Percentiles rank a stretch among this genome's conserved stretches.
Evolutionary conservation across 805 yeast genomes (phyloP).

Genomic region (Ogataea corticis): DNA sequence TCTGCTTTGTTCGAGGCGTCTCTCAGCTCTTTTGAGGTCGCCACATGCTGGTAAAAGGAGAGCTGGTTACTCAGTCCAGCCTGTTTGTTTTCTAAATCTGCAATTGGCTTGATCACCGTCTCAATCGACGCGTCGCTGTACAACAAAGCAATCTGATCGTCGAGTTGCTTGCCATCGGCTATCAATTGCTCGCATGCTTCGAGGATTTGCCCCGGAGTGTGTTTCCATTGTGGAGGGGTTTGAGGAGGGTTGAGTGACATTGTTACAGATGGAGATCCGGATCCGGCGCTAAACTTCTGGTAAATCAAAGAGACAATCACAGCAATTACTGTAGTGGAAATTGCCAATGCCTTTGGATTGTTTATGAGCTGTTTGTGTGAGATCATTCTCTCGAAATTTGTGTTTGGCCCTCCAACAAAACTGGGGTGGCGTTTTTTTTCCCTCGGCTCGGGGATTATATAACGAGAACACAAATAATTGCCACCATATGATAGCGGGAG

Average conservation of each 20-base stretch:
- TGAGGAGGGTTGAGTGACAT: conserved; percentile 32
- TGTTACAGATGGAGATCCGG: not conserved
- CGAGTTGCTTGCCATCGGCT: conserved; percentile 42
- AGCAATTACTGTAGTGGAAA: not conserved
- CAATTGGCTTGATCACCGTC: conserved; percentile 53
- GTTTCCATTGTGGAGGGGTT: conserved; percentile 57
- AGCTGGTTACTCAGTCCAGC: conserved; percentile 49
- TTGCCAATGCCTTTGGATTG: not conserved
- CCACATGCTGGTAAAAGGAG: conserved; percentile 73
- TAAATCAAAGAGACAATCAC: not conserved
- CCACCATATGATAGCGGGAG: no score
- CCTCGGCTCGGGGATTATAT: no score
- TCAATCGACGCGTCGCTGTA: conserved; percentile 54
- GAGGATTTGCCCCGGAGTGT: conserved; percentile 51
- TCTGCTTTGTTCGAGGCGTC: conserved; percentile 71
- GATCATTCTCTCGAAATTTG: no score
- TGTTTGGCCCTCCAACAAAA: no score
- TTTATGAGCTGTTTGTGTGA: not conserved
- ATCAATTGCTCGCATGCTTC: conserved; percentile 46
- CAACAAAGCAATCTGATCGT: conserved; percentile 52
- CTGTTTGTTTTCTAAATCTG: conserved; percentile 50
- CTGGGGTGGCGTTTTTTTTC: no score
- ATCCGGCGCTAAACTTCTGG: not conserved
- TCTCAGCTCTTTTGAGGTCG: conserved; percentile 61
- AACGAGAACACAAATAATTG: no score